Base-by-base conservation (phyloP, 2,329 filamentous ascomycete genomes). In the Ophiocordyceps polyrhachis-furcata region DNA sequence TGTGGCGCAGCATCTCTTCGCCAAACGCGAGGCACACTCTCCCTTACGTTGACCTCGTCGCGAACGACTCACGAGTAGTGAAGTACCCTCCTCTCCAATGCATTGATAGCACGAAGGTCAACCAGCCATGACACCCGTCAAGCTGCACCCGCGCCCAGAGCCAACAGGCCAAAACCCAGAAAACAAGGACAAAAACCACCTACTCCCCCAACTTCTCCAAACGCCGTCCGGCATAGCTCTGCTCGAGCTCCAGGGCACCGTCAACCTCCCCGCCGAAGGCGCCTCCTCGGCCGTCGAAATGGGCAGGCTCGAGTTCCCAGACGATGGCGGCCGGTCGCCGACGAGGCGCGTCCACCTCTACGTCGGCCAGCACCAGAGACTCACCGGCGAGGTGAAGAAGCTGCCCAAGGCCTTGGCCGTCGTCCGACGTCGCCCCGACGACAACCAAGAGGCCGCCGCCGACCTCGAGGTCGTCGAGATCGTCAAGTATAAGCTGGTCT, bases 321-420 rank as follows among this genome's bases (percentile, higher is more conserved):
- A 84, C 53, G 59, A 53, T 23, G 55, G 55, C 43, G 60, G 76
- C 52, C 79, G 75, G 0, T 73, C 73, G 11, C 95, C 88, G 88
- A 93, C 89, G 83, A 93, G 87, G 63, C 73, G 76, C 32, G 86
- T 89, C 25, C 84, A 93, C 56, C 66, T 96, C 43, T 94, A 89
- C 57, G 74, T 96, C 5, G 91, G 89, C 6, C 76, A 81, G 56
- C 83, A 95, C 58, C 91, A 96, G 64, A 74, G 88, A 48, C 73
- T 96, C 57, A 83, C 79, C 1, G 91, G 91, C 4, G 87, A 96
- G 61, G 79, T 93, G 43, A 93, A 87, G 69, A 93, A 87, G 62
- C 64, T 96, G 43, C 73, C 74, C 6, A 83, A 76, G 55, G 79
- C 88, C 3, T 58, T 95, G 51, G 91, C 81, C 4, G 68, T 96